Evolutionary conservation across 345 rosid species (phyloP).

Genomic region (Garcia nutans): DNA sequence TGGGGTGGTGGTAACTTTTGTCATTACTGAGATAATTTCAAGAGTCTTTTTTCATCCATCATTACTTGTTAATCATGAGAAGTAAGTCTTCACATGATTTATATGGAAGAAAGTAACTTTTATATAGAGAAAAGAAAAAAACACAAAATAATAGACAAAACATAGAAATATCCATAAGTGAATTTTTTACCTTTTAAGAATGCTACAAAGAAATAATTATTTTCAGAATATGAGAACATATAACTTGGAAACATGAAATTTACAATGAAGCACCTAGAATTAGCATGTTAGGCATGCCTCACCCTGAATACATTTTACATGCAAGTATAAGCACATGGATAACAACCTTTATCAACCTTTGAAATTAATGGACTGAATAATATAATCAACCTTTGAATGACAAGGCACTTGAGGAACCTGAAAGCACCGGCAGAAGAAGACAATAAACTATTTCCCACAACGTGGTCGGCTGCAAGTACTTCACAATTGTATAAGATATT

Average conservation of each 20-base stretch:
- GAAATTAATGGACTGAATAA: background rate
- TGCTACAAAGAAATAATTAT: background rate
- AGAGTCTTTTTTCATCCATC: background rate
- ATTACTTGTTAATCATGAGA: background rate
- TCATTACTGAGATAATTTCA: background rate
- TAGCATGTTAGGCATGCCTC: background rate
- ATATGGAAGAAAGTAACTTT: background rate
- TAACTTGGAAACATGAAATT: background rate
- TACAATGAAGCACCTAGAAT: background rate
- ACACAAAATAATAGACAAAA: background rate
- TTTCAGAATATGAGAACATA: too few relatives aligned
- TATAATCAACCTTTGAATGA: background rate
- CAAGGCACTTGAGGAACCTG: background rate
- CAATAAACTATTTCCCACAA: background rate
- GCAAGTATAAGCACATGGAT: background rate
- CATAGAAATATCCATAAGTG: background rate
- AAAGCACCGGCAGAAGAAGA: background rate
- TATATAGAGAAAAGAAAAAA: background rate
- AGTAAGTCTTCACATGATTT: background rate
- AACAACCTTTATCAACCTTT: too few relatives aligned
- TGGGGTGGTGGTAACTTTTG: background rate
- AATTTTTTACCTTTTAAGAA: background rate
- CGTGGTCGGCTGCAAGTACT: background rate
- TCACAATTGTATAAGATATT: constrained; percentile 5
- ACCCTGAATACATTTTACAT: too few relatives aligned